phyloP scores from a whole-genome alignment of 306 rosid species.

The cucumber (Cucumis sativus) region Cucumber_9930_V3 NC_026657.2:5663501-5664000 shows the following conservation, averaged over 20 bases:
- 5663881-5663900: background rate
- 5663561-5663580: background rate
- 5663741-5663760: slow-evolving; percentile 67
- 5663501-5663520: background rate
- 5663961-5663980: background rate
- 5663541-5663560: background rate
- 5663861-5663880: background rate
- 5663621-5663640: background rate
- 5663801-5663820: no score
- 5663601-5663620: background rate
- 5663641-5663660: background rate
- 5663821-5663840: background rate
- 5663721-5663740: slow-evolving; percentile 78
- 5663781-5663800: slow-evolving; percentile 57
- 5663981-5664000: background rate
- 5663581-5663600: background rate
- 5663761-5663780: slow-evolving; percentile 44
- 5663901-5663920: background rate
- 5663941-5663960: background rate
- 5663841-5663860: background rate
- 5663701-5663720: slow-evolving; percentile 73
- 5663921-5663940: background rate
- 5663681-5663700: slow-evolving; percentile 65
- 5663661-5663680: background rate
- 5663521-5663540: background rate